These are phyloP conservation scores for Aspergillus unguis DNA, from an alignment of 2,329 filamentous ascomycete genomes.

Conservation along the genomic window DNA sequence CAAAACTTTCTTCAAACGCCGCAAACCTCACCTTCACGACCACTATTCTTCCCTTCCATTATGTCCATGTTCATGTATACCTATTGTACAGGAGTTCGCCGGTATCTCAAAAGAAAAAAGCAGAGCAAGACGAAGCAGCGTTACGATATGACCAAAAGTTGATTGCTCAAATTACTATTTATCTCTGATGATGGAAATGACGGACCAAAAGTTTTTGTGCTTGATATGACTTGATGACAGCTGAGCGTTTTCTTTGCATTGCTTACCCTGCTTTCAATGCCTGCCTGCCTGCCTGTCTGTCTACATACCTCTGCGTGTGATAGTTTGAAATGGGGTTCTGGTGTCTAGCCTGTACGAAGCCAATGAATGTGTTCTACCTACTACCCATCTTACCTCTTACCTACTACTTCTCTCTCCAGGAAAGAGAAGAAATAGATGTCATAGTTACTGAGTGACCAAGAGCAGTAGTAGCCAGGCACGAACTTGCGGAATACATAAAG, in stretches of 20 bases:
- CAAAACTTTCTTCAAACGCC: no score
- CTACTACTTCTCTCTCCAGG: background rate
- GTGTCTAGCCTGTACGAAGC: background rate
- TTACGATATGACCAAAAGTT: background rate
- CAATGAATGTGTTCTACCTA: background rate
- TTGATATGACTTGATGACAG: conserved; percentile 8
- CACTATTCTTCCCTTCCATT: background rate
- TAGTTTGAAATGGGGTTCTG: background rate
- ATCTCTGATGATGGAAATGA: conserved; percentile 1
- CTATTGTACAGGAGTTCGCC: conserved; percentile 7
- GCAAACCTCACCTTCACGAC: no score
- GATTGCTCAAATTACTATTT: background rate
- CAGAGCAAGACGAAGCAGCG: background rate
- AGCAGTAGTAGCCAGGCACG: no score
- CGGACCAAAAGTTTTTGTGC: conserved; percentile 2
- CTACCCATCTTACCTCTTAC: background rate
- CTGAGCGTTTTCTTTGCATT: background rate
- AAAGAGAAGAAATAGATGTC: background rate
- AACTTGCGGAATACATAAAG: no score
- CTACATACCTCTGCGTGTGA: background rate
- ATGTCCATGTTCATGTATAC: background rate
- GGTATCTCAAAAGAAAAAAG: background rate
- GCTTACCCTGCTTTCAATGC: background rate
- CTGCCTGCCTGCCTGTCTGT: background rate
- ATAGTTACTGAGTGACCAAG: background rate